phyloP scores from a whole-genome alignment of 192 early-diverging fungal genomes.

The Mortierella antarctica region DNA sequence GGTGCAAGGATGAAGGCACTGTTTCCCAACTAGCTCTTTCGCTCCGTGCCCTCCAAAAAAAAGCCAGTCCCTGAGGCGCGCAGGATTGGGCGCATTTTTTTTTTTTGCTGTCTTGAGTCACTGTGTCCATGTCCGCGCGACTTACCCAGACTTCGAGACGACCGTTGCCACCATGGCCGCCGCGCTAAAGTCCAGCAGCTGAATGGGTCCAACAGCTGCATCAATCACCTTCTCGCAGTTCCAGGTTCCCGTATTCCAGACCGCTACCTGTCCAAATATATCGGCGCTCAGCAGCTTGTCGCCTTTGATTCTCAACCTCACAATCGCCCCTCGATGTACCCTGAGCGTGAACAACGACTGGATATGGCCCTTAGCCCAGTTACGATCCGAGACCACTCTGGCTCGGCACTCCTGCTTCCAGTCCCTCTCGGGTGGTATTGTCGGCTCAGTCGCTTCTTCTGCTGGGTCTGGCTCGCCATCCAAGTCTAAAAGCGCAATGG shows the following conservation, averaged over 20 bases:
- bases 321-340: slow-evolving; percentile 24
- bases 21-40: too few species aligned
- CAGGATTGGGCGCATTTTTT: background rate
- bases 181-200: slow-evolving; percentile 43
- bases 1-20: too few species aligned
- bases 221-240: slow-evolving; percentile 17
- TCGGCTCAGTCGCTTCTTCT: background rate
- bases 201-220: slow-evolving; percentile 32
- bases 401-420: slow-evolving; percentile 49
- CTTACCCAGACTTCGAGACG: slow-evolving; percentile 47
- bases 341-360: slow-evolving; percentile 23
- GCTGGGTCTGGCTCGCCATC: background rate
- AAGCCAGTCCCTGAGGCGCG: too few species aligned
- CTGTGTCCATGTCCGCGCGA: background rate
- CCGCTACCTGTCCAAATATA: slow-evolving; percentile 39
- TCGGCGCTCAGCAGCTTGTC: slow-evolving; percentile 32
- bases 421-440: slow-evolving; percentile 1
- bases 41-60: too few species aligned
- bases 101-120: background rate
- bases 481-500: background rate
- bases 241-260: slow-evolving; percentile 35
- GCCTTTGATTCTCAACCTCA: slow-evolving; percentile 31
- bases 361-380: slow-evolving; percentile 41
- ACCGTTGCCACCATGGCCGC: slow-evolving; percentile 37
- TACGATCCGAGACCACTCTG: slow-evolving; percentile 43